Base-by-base conservation (phyloP, 306 rosid genomes). In the Quercus cerris region DNA sequence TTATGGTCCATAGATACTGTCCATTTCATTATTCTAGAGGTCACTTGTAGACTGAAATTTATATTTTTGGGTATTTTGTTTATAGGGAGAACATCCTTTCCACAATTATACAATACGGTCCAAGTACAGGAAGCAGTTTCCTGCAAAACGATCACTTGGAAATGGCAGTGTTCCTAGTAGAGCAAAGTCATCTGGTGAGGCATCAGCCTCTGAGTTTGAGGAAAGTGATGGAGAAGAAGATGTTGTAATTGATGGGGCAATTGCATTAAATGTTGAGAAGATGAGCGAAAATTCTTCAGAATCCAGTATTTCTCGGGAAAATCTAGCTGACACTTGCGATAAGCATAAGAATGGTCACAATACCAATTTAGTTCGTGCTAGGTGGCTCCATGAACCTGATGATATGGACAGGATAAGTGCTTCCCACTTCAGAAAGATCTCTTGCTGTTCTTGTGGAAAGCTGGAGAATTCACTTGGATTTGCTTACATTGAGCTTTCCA, bases 341-440 rank as follows among this genome's bases (percentile, higher is more conserved):
- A 66, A 83, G 44, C 81, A 73, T 41, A 86, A 52, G 74, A 82
- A 71, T 80, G 83, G 62, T 78, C 89, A 75, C 78, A 75, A 44
- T 46, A 59, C 86, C 23, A 73, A 55, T 82, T 68, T 61, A 51
- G 86, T 86, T 78, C 88, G 63, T 31, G 99, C 96, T 77, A 90
- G 86, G 83, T 95, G 97, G 99, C 78, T 95, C 69, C 75, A 85
- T 25, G 96, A 95, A 91, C 97, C 98, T n/a, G 94, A 95, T 76
- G 91, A 83, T 80, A 69, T 58, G 41, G 99, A 95, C 75, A 85
- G 93, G 69, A 80, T 93, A 64, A 86, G 87, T 70, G 96, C 87
- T 77, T 82, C 99, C 28, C 98, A 95, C 86, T 93, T 91, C 85
- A 90, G 97, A 86, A 95, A 84, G 81, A 76, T 93, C 71, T 74